Percentiles rank a stretch among this genome's conserved stretches.
These are phyloP conservation scores for Globomyces sp. DNA, from an alignment of 371 early-diverging fungal genomes.

Conservation along the genomic window DNA sequence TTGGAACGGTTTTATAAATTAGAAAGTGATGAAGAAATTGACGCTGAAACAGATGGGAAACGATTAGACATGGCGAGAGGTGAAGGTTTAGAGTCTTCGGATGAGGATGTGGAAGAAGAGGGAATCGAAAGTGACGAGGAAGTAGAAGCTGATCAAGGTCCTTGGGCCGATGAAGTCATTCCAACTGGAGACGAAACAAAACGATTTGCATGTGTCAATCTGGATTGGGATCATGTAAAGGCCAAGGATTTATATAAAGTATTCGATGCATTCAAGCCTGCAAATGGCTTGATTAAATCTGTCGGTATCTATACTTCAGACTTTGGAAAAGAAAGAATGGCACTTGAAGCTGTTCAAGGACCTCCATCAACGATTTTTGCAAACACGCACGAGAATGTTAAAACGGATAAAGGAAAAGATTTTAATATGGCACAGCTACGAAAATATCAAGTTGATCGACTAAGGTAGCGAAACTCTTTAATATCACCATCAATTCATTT, in stretches of 20 bases:
- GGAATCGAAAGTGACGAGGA: constrained; percentile 54
- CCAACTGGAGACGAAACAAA: constrained; percentile 82
- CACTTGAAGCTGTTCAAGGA: constrained; percentile 69
- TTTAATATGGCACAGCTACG: constrained; percentile 83
- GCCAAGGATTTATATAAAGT: constrained; percentile 86
- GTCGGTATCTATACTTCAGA: constrained; percentile 92
- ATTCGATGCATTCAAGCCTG: constrained; percentile 82
- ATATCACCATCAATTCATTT: constrained; percentile 13
- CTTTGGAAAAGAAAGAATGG: constrained; percentile 91
- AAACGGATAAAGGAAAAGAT: constrained; percentile 53
- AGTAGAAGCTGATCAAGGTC: constrained; percentile 36
- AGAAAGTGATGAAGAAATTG: constrained; percentile 39
- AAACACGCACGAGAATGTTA: constrained; percentile 13
- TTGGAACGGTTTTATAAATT: constrained; percentile 52
- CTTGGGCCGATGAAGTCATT: constrained; percentile 48
- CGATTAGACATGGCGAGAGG: constrained; percentile 78
- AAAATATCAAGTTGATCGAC: constrained; percentile 89
- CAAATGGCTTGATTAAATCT: constrained; percentile 66
- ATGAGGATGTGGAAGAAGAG: constrained; percentile 54
- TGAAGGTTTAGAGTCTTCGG: constrained; percentile 66
- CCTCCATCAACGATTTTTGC: constrained; percentile 65
- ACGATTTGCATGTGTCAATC: constrained; percentile 89
- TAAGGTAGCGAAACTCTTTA: constrained; percentile 28
- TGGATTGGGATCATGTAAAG: constrained; percentile 94
- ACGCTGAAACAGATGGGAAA: constrained; percentile 53